Percentiles rank a stretch among this genome's conserved stretches.
phyloP scores from a whole-genome alignment of 768 basidiomycete species.

The Hypsizygus marmoreus region DNA sequence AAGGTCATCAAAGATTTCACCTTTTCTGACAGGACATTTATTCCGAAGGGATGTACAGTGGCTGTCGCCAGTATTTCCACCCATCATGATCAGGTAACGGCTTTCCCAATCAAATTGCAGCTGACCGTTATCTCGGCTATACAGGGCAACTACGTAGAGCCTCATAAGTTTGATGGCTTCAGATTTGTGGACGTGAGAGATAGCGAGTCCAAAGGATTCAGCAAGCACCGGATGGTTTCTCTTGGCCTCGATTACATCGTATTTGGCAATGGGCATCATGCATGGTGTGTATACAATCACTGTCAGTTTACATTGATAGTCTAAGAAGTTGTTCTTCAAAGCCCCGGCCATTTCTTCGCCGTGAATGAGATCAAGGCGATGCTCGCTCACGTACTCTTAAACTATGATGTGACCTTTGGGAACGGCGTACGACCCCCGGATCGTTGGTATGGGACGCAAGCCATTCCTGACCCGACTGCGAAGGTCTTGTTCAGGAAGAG shows the following conservation, averaged over 20 bases:
- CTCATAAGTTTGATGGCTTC: slow-evolving; percentile 38
- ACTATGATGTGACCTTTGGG: slow-evolving; percentile 41
- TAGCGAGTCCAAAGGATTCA: slow-evolving; percentile 16
- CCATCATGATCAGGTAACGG: slow-evolving; percentile 26
- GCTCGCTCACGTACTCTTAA: slow-evolving; percentile 37
- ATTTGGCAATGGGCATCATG: slow-evolving; percentile 31
- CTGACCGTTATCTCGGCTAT: slow-evolving; percentile 3
- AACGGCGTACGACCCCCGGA: slow-evolving; percentile 12
- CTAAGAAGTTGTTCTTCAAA: slow-evolving; percentile 5
- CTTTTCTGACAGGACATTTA: slow-evolving; percentile 40
- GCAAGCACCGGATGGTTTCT: slow-evolving; percentile 29
- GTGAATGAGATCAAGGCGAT: slow-evolving; percentile 45
- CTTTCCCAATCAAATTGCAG: neutral
- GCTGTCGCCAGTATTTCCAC: slow-evolving; percentile 24
- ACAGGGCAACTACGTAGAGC: slow-evolving; percentile 26
- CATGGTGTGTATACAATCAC: slow-evolving; percentile 12
- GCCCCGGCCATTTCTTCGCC: slow-evolving; percentile 48
- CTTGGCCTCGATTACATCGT: slow-evolving; percentile 23
- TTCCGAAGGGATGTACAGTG: slow-evolving; percentile 38
- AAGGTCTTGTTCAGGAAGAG: slow-evolving; percentile 38
- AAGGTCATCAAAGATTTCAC: slow-evolving; percentile 39
- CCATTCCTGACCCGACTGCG: slow-evolving; percentile 32
- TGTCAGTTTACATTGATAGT: neutral
- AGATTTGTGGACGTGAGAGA: slow-evolving; percentile 33
- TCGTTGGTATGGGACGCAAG: slow-evolving; percentile 4